Evolutionary conservation across 805 yeast species (phyloP).

Genomic region (Metschnikowia rubicola): DNA sequence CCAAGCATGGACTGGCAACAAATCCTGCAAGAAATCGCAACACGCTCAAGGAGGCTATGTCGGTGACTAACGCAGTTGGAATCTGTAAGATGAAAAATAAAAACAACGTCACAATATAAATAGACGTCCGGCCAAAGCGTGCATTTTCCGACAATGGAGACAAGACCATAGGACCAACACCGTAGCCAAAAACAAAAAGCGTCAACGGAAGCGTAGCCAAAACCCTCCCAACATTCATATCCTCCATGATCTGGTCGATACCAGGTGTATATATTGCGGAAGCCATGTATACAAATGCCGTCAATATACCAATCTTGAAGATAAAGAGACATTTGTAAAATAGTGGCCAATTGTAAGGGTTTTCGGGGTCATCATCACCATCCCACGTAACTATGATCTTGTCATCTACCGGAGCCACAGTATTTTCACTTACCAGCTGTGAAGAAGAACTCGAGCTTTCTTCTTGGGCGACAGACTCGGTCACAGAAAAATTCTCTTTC

Average conservation of each 20-base stretch:
- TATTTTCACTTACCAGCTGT: not conserved
- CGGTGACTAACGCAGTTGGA: constrained; percentile 50
- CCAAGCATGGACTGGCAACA: constrained; percentile 52
- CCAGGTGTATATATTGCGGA: constrained; percentile 57
- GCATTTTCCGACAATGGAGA: constrained; percentile 60
- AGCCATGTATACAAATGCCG: constrained; percentile 53
- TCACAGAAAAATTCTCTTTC: not conserved
- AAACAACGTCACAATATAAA: constrained; percentile 46
- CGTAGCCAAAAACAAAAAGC: constrained; percentile 57
- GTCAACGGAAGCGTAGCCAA: constrained; percentile 51
- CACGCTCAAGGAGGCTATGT: constrained; percentile 49
- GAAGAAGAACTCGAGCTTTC: not conserved
- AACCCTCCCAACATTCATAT: constrained; percentile 43
- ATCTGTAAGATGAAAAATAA: constrained; percentile 51
- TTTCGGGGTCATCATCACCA: constrained; percentile 49
- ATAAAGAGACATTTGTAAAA: constrained; percentile 37
- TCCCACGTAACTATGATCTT: constrained; percentile 29
- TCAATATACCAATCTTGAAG: constrained; percentile 40
- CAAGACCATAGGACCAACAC: constrained; percentile 55
- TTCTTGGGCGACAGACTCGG: not conserved
- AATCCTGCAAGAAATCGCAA: constrained; percentile 53
- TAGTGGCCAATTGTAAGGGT: constrained; percentile 56
- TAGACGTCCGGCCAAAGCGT: constrained; percentile 48
- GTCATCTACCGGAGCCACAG: not conserved
- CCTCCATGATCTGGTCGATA: constrained; percentile 38